Percentiles rank a stretch among this genome's conserved stretches.
Conservation (phyloP, 805 yeast genomes). For the Jamesozyma rosinii region DNA sequence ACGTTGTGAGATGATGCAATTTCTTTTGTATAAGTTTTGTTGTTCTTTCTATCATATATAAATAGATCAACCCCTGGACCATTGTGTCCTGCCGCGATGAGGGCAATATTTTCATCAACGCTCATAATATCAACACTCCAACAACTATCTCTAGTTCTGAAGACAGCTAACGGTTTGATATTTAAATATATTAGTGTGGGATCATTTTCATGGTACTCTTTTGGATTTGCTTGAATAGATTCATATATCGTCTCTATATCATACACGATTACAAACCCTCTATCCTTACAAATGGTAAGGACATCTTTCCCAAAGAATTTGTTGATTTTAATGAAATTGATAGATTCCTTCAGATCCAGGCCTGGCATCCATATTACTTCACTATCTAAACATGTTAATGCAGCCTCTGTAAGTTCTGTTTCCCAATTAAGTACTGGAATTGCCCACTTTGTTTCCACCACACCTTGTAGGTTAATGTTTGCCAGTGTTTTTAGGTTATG, state of each 20-base stretch:
- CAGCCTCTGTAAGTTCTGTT: not conserved
- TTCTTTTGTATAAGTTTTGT: slow-evolving; percentile 2
- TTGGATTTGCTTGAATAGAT: not conserved
- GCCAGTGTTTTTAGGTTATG: slow-evolving; percentile 5
- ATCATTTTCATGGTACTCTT: not conserved
- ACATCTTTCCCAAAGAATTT: slow-evolving; percentile 35
- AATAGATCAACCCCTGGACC: slow-evolving; percentile 17
- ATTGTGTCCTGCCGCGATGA: slow-evolving; percentile 19
- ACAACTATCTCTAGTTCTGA: slow-evolving; percentile 12
- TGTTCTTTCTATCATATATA: slow-evolving; percentile 1
- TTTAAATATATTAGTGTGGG: not conserved
- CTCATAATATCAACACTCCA: slow-evolving; percentile 21
- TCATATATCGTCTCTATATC: slow-evolving; percentile 16
- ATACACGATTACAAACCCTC: slow-evolving; percentile 41
- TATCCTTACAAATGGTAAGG: slow-evolving; percentile 44
- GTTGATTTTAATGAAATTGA: slow-evolving; percentile 40
- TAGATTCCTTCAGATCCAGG: slow-evolving; percentile 31
- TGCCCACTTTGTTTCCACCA: not conserved
- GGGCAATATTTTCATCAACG: not conserved
- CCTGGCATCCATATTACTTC: not conserved
- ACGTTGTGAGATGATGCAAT: slow-evolving; percentile 14
- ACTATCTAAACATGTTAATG: not conserved
- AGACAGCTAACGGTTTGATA: slow-evolving; percentile 6
- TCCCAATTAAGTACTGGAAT: slow-evolving; percentile 3
- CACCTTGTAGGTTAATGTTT: not conserved